Evolutionary conservation across 1,284 basidiomycete species (phyloP), one percentile per base, ranked within the genome.

Genomic region (Phellopilus nigrolimitatus): DNA sequence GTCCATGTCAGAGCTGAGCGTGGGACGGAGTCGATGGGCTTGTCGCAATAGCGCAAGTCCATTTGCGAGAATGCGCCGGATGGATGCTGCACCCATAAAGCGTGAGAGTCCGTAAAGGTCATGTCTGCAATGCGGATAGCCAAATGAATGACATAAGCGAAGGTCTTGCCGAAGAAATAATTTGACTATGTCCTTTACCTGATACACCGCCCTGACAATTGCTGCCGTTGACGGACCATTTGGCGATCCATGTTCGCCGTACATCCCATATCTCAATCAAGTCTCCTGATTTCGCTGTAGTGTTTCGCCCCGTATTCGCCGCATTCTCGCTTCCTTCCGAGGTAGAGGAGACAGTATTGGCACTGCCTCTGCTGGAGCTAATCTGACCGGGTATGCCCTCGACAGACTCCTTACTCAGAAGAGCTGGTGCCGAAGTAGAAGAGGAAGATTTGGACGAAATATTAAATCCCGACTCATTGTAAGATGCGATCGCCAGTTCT

Each of bases 251-350:
- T 3, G 82, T 79, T 31, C 91, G 72, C 34, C 91, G 74, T 0
- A 91, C 88, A 62, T 95, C 91, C 91, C 91, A 95, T 15, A 94
- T 82, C 61, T 94, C 90, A 19, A 93, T 74, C 0, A 77, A 68
- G 60, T 88, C 83, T 1, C 78, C 77, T 3, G 64, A 69, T 37
- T 38, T 43, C 30, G 36, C 21, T 34, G 36, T 38, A 22, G 28
- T 15, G 15, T 22, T 22, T 17, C 24, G 28, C 45, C 52, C 68
- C 44, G 57, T 68, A 62, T 42, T 62, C 56, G 51, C 63, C 57
- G 48, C 62, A 46, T 42, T 59, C 56, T 44, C 62, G 52, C 42
- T 36, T 27, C 33, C 48, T 25, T 22, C 52, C 3, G 7, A 15
- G 21, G 19, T 30, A 40, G 8, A 15, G 21, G 40, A 33, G 12